A percentile compares a stretch with the other conserved stretches of the same genome.
phyloP scores from a whole-genome alignment of 768 basidiomycete species.

The Peribolospora baueri region DNA sequence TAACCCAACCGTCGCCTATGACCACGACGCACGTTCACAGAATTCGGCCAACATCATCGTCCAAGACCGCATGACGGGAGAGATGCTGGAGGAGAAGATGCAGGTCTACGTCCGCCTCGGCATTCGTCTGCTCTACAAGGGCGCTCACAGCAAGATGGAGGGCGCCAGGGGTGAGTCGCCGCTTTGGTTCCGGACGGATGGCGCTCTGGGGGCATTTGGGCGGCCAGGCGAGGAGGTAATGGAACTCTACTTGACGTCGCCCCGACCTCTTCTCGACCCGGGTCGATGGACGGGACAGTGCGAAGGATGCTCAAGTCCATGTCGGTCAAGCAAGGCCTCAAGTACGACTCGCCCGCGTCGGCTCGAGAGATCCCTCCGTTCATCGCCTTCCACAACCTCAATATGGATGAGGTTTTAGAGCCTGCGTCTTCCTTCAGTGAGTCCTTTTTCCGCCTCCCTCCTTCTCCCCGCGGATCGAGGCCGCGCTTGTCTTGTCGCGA shows the following conservation, averaged over 20 bases:
- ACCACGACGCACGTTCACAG: slow-evolving; percentile 21
- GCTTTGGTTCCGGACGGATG: neutral
- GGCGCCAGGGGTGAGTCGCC: slow-evolving; percentile 43
- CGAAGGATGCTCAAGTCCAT: slow-evolving; percentile 64
- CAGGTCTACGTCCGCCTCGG: slow-evolving; percentile 77
- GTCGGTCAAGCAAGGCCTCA: slow-evolving; percentile 77
- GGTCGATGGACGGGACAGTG: slow-evolving; percentile 23
- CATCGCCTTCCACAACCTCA: slow-evolving; percentile 68
- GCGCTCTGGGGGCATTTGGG: neutral
- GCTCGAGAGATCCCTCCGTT: slow-evolving; percentile 62
- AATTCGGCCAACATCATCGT: slow-evolving; percentile 97
- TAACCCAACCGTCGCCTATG: neutral
- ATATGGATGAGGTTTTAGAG: slow-evolving; percentile 56
- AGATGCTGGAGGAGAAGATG: slow-evolving; percentile 96
- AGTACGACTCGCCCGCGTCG: slow-evolving; percentile 71
- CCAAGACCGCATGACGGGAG: slow-evolving; percentile 73
- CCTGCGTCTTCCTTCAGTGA: slow-evolving; percentile 61
- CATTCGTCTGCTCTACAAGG: slow-evolving; percentile 73
- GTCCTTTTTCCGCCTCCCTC: slow-evolving; percentile 14
- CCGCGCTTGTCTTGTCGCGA: no score
- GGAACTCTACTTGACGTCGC: neutral
- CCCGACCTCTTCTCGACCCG: neutral
- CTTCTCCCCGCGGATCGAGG: no score
- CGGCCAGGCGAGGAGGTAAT: neutral
- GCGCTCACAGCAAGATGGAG: slow-evolving; percentile 68